Evolutionary conservation across 768 basidiomycete genomes (phyloP), one percentile per base, ranked within the genome.

Genomic region (Suillus paluster): DNA sequence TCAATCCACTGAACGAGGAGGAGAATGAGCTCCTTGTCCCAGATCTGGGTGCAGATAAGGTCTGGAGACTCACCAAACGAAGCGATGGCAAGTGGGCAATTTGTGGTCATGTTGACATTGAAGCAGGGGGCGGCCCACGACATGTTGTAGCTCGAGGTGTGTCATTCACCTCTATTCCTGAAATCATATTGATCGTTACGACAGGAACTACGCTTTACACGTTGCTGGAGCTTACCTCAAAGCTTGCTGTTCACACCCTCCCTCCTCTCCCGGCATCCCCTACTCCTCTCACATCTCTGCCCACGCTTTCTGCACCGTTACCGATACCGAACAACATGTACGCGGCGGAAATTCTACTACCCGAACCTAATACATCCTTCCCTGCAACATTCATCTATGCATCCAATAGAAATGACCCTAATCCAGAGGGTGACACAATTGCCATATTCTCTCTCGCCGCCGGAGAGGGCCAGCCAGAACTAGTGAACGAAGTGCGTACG

Each of bases 341-440:
- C 55, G 89, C 87, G 4, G 87, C 90, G 0, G 92, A 92, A 67
- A 83, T 92, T 63, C 78, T 91, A 59, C 77, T 90, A 60, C 85
- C 89, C 0, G 68, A 75, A 7, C 78, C 86, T 14, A 86, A 86
- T 63, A 45, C 75, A 8, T 69, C 80, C 4, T 89, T 81, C 75
- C 79, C 86, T 0, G 78, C 75, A 1, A 80, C 84, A 3, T 88
- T 88, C 71, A 75, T 93, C 17, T 94, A 92, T 69, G 76, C 85
- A 12, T 89, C 91, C 4, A 94, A 93, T 73, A 82, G 92, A 36
- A 88, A 92, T 66, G 86, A 91, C 67, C 87, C 87, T 5, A 81
- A 84, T 23, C 78, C 85, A 0, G 85, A 82, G 50, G 91, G 92
- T 25, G 92, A 94, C 71, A 84, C 84, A 34, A 84, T 94, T 64